A percentile compares a stretch with the other conserved stretches of the same genome.
phyloP scores from a whole-genome alignment of 2,329 filamentous ascomycete species.

The Atkinsonella hypoxylon region DNA sequence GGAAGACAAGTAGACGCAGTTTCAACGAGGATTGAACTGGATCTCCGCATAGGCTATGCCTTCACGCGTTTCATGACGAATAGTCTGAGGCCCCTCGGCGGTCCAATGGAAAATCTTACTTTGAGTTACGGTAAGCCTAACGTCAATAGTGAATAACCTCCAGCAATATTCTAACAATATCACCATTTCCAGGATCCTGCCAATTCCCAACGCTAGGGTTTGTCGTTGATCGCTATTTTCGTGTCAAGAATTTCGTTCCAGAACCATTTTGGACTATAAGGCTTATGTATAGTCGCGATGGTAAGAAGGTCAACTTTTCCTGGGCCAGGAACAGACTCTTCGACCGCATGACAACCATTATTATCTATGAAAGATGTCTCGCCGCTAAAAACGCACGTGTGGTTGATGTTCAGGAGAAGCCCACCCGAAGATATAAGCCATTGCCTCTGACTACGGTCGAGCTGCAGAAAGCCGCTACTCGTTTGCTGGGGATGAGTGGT shows the following conservation, averaged over 20 bases:
- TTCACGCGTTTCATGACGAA: slow-evolving; percentile 84
- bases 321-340: slow-evolving; percentile 81
- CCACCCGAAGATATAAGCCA: slow-evolving; percentile 88
- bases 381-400: slow-evolving; percentile 65
- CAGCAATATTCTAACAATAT: not conserved
- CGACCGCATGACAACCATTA: slow-evolving; percentile 67
- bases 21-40: slow-evolving; percentile 77
- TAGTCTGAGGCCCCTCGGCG: slow-evolving; percentile 61
- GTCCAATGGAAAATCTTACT: slow-evolving; percentile 48
- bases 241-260: slow-evolving; percentile 85
- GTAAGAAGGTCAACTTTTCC: slow-evolving; percentile 68
- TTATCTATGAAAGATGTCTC: slow-evolving; percentile 81
- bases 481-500: slow-evolving; percentile 80
- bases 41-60: slow-evolving; percentile 81
- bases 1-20: slow-evolving; percentile 82
- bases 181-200: slow-evolving; percentile 55
- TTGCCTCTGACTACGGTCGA: slow-evolving; percentile 91
- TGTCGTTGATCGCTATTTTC: slow-evolving; percentile 90
- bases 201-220: slow-evolving; percentile 96
- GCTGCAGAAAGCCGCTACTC: slow-evolving; percentile 87
- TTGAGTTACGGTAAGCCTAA: slow-evolving; percentile 64
- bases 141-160: not conserved
- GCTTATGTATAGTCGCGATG: slow-evolving; percentile 64
- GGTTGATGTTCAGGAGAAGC: slow-evolving; percentile 76
- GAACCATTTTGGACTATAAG: slow-evolving; percentile 92